A percentile compares a stretch with the other conserved stretches of the same genome.
phyloP scores from a whole-genome alignment of 768 basidiomycete species.

The Lactifluus piperatus region DNA sequence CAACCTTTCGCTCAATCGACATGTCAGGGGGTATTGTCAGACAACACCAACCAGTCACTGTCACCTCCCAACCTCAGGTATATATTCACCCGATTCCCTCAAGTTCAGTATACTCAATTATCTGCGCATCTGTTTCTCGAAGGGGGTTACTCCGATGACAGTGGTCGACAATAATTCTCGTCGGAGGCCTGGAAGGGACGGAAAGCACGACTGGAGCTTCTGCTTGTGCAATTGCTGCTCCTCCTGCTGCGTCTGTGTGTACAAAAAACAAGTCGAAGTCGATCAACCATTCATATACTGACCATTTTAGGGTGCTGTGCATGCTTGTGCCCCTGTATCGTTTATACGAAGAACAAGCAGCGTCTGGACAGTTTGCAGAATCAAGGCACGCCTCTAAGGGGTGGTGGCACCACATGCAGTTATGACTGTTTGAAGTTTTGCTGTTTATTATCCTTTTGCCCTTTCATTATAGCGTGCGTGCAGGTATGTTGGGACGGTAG shows the following conservation, averaged over 20 bases:
- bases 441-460: not conserved
- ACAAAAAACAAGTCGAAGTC: not conserved
- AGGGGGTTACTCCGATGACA: too few species aligned
- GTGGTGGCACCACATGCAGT: not conserved
- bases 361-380: conserved; percentile 32
- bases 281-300: not conserved
- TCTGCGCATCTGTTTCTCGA: too few species aligned
- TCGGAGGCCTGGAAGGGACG: too few species aligned
- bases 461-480: not conserved
- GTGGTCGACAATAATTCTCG: too few species aligned
- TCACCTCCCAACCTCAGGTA: too few species aligned
- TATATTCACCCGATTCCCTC: too few species aligned
- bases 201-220: conserved; percentile 28
- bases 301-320: not conserved
- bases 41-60: too few species aligned
- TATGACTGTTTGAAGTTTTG: not conserved
- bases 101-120: too few species aligned
- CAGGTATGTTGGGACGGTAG: not conserved
- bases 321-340: conserved; percentile 33
- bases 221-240: conserved; percentile 24
- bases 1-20: too few species aligned
- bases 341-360: conserved; percentile 33
- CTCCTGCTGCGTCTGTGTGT: not conserved
- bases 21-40: too few species aligned
- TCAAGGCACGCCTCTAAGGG: conserved; percentile 28